Base-by-base conservation (phyloP, 371 early-diverging fungal species). In the Mucor racemosus region DNA sequence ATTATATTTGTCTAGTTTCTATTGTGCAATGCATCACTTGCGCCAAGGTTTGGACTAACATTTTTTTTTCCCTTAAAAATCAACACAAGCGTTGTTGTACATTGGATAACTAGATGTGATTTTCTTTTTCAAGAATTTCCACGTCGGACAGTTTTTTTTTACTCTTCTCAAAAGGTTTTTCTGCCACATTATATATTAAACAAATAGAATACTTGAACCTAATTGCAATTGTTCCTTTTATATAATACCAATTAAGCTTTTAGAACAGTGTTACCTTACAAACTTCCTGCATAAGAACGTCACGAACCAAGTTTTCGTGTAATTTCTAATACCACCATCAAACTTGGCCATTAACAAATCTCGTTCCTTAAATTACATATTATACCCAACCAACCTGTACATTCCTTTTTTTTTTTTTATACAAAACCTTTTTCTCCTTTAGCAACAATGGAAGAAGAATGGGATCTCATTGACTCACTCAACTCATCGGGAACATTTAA, bases 391-490 rank as follows among this genome's bases (percentile, higher is more conserved):
- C 31, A 14, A 13, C 50, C 14, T 53, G 11, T 53, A 53, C 53
- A 53, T 53, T 53, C 53, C 53, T 53, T 53, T 53, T 31, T 26
- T 21, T 19, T 38, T 38, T 9, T 26, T 26, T 3, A 26, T 26
- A 26, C 3, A 11, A 38, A 38, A 10, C 50, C 17, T 4, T 8
- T 7, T 17, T 8, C 19, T 19, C 9, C 46, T 46, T 48, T 56
- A 11, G 11, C 13, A 17, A 55, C 36, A 14, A 59, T 60, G 60
- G 54, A 59, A 60, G 66, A 66, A 40, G 66, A 66, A 36, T 66
- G 66, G 66, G 41, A 66, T 17, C 39, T 60, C 21, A 41, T 66
- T 19, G 60, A 66, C 6, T 53, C 66, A 33, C 40, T 54, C 14
- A 57, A 36, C 19, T 56, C 58, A 31, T 54, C 64, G 31, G 62